Evolutionary conservation across 108 stramenopile species (phyloP).

Genomic region (Asterionellopsis glacialis): DNA sequence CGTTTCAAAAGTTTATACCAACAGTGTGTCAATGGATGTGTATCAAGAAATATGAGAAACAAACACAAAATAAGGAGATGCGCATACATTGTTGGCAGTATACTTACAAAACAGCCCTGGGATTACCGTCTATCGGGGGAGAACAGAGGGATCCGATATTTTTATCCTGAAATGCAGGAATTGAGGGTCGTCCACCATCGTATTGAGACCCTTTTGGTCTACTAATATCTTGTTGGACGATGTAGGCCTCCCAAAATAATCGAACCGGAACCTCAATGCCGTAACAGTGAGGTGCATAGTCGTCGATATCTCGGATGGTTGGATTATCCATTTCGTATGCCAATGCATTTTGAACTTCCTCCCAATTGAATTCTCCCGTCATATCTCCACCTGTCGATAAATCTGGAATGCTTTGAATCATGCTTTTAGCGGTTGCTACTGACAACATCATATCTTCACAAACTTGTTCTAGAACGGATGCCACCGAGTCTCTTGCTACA

Average conservation of each 20-base stretch:
- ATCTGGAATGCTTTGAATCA: no score
- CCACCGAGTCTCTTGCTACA: slow-evolving; percentile 3
- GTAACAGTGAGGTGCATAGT: slow-evolving; percentile 24
- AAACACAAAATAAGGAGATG: neutral
- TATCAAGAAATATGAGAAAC: no score
- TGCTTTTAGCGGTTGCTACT: no score
- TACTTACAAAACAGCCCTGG: slow-evolving; percentile 31
- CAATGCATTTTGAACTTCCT: neutral
- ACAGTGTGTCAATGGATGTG: no score
- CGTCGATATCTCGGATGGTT: slow-evolving; percentile 15
- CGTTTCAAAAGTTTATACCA: no score
- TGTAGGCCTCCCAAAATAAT: slow-evolving; percentile 47
- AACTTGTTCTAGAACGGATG: slow-evolving; percentile 6
- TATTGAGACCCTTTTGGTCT: slow-evolving; percentile 27
- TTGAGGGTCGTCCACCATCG: slow-evolving; percentile 42
- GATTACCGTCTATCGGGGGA: slow-evolving; percentile 6
- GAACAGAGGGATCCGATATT: slow-evolving; percentile 39
- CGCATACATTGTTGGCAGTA: no score
- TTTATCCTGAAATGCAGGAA: slow-evolving; percentile 50
- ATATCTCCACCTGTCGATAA: no score
- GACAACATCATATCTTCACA: slow-evolving; percentile 4
- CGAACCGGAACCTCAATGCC: slow-evolving; percentile 45
- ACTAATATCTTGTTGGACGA: slow-evolving; percentile 34
- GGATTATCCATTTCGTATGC: slow-evolving; percentile 15
- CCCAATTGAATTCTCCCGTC: neutral